A percentile compares a stretch with the other conserved stretches of the same genome.
Conservation (phyloP, 208 protist genomes). For the Crithidia fasciculata region DNA sequence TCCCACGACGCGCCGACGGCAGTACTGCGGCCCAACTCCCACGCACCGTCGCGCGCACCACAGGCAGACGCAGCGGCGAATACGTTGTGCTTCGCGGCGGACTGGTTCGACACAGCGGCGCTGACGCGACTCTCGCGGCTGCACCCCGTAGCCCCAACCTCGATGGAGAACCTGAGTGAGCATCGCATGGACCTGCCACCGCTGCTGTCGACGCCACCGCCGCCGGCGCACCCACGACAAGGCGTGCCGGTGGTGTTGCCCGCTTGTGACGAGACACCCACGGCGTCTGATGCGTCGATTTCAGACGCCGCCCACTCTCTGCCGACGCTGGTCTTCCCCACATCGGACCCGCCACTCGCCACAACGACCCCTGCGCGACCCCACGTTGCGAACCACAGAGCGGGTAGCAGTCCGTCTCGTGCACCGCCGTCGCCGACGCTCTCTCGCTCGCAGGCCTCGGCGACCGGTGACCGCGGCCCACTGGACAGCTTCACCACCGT, state of each 20-base stretch:
- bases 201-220: background rate
- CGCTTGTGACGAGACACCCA: background rate
- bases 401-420: background rate
- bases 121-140: background rate
- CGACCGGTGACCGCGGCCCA: background rate
- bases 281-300: background rate
- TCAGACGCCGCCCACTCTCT: background rate
- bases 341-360: too few species aligned
- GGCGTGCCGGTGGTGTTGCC: too few species aligned
- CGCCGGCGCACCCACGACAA: background rate
- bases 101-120: slow-evolving; percentile 6
- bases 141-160: background rate
- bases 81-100: background rate
- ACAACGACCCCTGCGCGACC: too few species aligned
- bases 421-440: background rate
- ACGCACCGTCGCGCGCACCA: background rate
- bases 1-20: background rate
- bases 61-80: background rate
- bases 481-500: background rate
- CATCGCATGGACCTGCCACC: background rate
- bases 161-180: background rate
- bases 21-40: background rate
- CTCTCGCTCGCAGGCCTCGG: background rate
- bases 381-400: too few species aligned
- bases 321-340: background rate